Percentiles rank a stretch among this genome's conserved stretches.
phyloP scores from a whole-genome alignment of 2,329 filamentous ascomycete species.

The Ophiostoma populinum region DNA sequence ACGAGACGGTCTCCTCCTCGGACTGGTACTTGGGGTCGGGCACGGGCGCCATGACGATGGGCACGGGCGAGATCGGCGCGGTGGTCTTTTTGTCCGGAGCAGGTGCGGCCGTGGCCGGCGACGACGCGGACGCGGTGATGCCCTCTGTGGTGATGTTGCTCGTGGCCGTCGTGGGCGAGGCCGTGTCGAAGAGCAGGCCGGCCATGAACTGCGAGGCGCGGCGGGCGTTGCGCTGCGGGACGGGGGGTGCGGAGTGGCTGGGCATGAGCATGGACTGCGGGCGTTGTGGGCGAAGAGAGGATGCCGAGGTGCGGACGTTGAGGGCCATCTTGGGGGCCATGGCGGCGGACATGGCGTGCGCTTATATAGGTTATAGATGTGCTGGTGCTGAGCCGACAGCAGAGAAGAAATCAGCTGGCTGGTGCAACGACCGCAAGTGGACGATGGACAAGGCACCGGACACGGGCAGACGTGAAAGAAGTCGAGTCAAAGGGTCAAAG shows the following conservation, averaged over 20 bases:
- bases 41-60: too few relatives aligned
- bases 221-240: constrained; percentile 33
- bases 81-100: too few relatives aligned
- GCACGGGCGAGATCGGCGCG: background rate
- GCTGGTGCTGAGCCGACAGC: too few relatives aligned
- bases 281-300: background rate
- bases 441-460: too few relatives aligned
- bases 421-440: too few relatives aligned
- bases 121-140: too few relatives aligned
- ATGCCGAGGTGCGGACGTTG: background rate
- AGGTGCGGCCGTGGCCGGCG: too few relatives aligned
- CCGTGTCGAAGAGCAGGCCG: constrained; percentile 15
- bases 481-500: too few relatives aligned
- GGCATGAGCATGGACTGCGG: too few relatives aligned
- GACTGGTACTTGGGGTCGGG: too few relatives aligned
- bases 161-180: constrained; percentile 7
- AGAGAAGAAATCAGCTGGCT: too few relatives aligned
- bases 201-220: constrained; percentile 29
- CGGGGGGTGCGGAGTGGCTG: constrained; percentile 21
- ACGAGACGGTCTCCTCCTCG: constrained; percentile 47
- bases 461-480: too few relatives aligned
- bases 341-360: background rate
- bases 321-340: background rate
- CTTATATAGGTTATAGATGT: background rate
- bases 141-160: background rate